These are phyloP conservation scores for Astraeus odoratus DNA, from an alignment of 768 basidiomycete species.

Conservation along the genomic window DNA sequence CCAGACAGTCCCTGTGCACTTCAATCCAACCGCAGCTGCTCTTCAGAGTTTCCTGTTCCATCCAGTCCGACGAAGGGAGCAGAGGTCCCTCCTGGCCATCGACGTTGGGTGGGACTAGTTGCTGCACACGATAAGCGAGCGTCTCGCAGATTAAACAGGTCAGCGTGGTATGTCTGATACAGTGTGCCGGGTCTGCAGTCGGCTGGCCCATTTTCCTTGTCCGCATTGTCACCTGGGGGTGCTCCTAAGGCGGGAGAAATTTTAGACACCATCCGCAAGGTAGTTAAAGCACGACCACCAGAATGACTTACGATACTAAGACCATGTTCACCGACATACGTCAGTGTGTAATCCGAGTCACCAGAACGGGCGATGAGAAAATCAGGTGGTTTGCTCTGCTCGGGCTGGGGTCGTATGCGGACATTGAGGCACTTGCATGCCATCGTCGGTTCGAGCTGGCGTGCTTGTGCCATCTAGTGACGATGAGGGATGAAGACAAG, in stretches of 20 bases:
- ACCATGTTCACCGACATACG: conserved; percentile 63
- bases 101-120: conserved; percentile 48
- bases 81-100: conserved; percentile 59
- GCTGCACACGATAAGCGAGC: conserved; percentile 62
- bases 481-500: conserved; percentile 13
- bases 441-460: conserved; percentile 24
- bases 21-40: conserved; percentile 70
- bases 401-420: conserved; percentile 38
- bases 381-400: conserved; percentile 24
- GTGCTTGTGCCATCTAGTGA: conserved; percentile 18
- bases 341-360: conserved; percentile 39
- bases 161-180: conserved; percentile 54
- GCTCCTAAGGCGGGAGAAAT: conserved; percentile 37
- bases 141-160: conserved; percentile 65
- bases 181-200: conserved; percentile 40
- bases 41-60: conserved; percentile 64
- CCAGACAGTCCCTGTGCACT: conserved; percentile 56
- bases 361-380: conserved; percentile 22
- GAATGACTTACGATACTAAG: conserved; percentile 50
- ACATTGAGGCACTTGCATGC: conserved; percentile 73
- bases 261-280: conserved; percentile 5
- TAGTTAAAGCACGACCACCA: background rate
- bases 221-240: conserved; percentile 66
- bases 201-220: conserved; percentile 41
- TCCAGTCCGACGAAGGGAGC: conserved; percentile 70